Conservation (phyloP, 768 basidiomycete species). For the Megacollybia marginata region DNA sequence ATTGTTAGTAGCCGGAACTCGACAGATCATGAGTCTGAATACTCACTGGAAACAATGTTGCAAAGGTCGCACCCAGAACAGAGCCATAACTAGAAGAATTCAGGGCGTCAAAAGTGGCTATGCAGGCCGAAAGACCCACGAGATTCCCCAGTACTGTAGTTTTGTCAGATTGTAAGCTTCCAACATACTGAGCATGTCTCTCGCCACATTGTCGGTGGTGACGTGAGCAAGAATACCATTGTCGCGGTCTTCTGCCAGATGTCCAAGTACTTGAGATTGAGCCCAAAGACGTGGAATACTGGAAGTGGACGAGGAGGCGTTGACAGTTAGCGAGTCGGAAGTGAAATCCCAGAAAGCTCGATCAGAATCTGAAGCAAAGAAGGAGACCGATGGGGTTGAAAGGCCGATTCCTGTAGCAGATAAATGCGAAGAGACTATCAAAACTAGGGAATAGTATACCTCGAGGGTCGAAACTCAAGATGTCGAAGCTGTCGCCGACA, state of each 20-base stretch:
- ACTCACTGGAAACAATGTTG: slow-evolving; percentile 22
- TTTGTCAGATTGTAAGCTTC: slow-evolving; percentile 23
- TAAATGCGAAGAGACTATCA: not conserved
- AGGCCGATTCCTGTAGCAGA: slow-evolving; percentile 5
- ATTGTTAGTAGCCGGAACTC: not conserved
- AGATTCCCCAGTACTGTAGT: slow-evolving; percentile 22
- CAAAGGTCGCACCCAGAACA: slow-evolving; percentile 23
- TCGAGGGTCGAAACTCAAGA: slow-evolving; percentile 12
- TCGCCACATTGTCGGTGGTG: slow-evolving; percentile 28
- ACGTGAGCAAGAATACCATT: slow-evolving; percentile 21
- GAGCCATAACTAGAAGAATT: slow-evolving; percentile 4
- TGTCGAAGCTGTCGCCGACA: not conserved
- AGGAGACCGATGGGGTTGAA: slow-evolving; percentile 6
- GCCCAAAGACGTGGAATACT: not conserved
- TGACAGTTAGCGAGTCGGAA: not conserved
- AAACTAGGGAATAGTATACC: slow-evolving; percentile 3
- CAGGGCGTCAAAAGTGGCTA: not conserved
- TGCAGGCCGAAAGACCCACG: slow-evolving; percentile 9
- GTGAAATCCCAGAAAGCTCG: not conserved
- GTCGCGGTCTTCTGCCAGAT: slow-evolving; percentile 7
- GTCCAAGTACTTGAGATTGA: not conserved
- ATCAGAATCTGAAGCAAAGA: slow-evolving; percentile 8
- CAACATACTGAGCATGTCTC: slow-evolving; percentile 29
- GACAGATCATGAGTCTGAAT: not conserved
- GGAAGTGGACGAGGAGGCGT: not conserved